Base-by-base conservation (phyloP, 2,329 filamentous ascomycete genomes). In the Xylariaceae sp. region DNA sequence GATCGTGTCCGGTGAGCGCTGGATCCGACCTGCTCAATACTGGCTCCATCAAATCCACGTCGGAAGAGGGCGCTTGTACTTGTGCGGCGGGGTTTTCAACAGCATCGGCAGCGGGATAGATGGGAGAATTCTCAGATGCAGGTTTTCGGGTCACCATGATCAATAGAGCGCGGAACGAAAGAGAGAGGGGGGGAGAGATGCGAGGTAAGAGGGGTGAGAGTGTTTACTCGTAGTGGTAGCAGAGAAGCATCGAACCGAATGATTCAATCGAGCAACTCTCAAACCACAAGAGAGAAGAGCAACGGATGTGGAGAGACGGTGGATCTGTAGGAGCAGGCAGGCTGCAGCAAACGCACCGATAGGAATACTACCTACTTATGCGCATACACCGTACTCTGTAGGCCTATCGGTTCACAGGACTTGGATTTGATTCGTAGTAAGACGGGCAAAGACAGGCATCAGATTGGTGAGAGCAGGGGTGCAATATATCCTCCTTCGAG, bases 111-210 rank as follows among this genome's bases (percentile, higher is more conserved):
- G 71, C 67, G 54, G 67, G 58, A 17, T 65, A 57, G 15, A 45
- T 15, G 8, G 60, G 49, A 39, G 50, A 9, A 6, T 18, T 67
- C 15, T 69, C 64, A 44, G 75, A 71, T 18, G 73, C 55, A 5
- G 75, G 70, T 62, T 78, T 78, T 63, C 75, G 74, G 60, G 73
- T 69, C 49, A 78, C 76, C 77, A 79, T 79, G 52, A 65, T 70
- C 67, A n/a, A 57, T 23, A 56, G 6, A 30, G 51, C 4, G 48
- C 5, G 39, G 48, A 48, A 23, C 30, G n/a, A 48, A 13, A 13
- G 18, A 39, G 2, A 42, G 15, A 13, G 3, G 34, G 10, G 51
- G 42, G 4, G 37, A 44, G n/a, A 34, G 23, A 30, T 30, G 23
- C 23, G 23, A 30, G 23, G 23, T 30, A 5, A 30, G 23, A 30